Conservation (phyloP, 2,329 filamentous ascomycete species). For the Ambrosiella xylebori region DNA sequence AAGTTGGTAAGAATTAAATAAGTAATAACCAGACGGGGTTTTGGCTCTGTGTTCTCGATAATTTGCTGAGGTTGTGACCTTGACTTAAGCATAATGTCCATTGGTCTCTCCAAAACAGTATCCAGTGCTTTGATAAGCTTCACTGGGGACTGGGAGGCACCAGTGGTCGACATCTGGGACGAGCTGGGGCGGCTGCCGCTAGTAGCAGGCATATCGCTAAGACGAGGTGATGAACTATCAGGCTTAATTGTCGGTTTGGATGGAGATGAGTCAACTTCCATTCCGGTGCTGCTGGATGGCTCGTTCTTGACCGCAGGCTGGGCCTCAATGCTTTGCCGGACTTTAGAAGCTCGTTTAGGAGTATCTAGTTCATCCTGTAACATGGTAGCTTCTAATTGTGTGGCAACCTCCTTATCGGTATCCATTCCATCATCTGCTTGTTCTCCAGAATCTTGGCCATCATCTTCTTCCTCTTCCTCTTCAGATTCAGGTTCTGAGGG, state of each 20-base stretch:
- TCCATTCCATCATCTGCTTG: constrained; percentile 1
- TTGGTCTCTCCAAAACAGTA: constrained; percentile 67
- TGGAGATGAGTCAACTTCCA: constrained; percentile 4
- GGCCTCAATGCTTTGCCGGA: not conserved
- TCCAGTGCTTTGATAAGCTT: constrained; percentile 63
- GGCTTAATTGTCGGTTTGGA: constrained; percentile 5
- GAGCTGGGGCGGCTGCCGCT: constrained; percentile 34
- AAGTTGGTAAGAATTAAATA: constrained; percentile 90
- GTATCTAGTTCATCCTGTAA: not conserved
- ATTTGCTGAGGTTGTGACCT: constrained; percentile 49
- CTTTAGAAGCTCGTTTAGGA: not conserved
- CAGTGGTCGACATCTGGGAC: constrained; percentile 30
- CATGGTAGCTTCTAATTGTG: constrained; percentile 8
- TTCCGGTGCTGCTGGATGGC: not conserved
- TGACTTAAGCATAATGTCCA: constrained; percentile 86
- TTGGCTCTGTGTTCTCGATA: constrained; percentile 62
- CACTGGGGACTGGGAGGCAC: constrained; percentile 33
- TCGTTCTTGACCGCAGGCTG: constrained; percentile 4
- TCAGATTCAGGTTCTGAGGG: not conserved
- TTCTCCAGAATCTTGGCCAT: not conserved
- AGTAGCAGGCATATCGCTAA: constrained; percentile 33
- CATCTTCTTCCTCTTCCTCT: constrained; percentile 2
- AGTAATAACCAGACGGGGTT: constrained; percentile 78
- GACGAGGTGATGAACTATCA: constrained; percentile 1
- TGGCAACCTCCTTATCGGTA: constrained; percentile 9